A percentile compares a stretch with the other conserved stretches of the same genome.
Conservation (phyloP, 805 yeast species). For the Grigorovia humatica region DNA sequence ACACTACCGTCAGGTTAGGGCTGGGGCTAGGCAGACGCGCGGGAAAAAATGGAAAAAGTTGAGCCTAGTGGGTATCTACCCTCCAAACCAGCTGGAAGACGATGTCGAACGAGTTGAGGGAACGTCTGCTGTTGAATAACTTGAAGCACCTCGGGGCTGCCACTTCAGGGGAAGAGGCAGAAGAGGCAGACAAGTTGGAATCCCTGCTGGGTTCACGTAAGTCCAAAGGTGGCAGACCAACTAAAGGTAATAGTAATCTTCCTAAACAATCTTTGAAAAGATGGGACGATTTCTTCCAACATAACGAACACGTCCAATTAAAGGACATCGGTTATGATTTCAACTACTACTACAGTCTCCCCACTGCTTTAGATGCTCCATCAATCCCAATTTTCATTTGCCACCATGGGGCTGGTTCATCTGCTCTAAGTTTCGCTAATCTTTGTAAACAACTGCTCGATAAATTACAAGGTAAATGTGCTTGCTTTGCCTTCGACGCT, state of each 20-base stretch:
- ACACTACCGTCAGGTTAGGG: too few species aligned
- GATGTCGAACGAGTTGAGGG: constrained; percentile 18
- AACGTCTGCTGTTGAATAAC: constrained; percentile 9
- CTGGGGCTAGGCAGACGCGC: too few species aligned
- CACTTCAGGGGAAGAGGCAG: neutral
- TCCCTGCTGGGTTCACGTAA: neutral
- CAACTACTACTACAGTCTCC: constrained; percentile 50
- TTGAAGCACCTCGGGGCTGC: constrained; percentile 5
- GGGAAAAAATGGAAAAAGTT: too few species aligned
- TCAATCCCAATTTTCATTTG: constrained; percentile 52
- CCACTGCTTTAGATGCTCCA: constrained; percentile 24
- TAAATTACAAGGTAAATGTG: constrained; percentile 37
- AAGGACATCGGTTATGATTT: constrained; percentile 24
- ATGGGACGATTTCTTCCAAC: constrained; percentile 21
- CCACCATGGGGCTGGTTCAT: constrained; percentile 95
- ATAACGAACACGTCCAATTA: constrained; percentile 9
- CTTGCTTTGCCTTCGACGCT: constrained; percentile 63
- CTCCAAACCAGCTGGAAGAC: too few species aligned
- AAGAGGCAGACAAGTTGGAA: constrained; percentile 3
- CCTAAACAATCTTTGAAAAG: neutral
- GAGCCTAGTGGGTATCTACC: too few species aligned
- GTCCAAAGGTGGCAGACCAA: too few species aligned
- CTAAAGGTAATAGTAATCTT: too few species aligned
- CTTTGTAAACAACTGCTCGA: constrained; percentile 31
- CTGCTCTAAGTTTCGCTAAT: constrained; percentile 64